phyloP scores from a whole-genome alignment of 1,284 basidiomycete species.

The Rhizoctonia solani region DNA sequence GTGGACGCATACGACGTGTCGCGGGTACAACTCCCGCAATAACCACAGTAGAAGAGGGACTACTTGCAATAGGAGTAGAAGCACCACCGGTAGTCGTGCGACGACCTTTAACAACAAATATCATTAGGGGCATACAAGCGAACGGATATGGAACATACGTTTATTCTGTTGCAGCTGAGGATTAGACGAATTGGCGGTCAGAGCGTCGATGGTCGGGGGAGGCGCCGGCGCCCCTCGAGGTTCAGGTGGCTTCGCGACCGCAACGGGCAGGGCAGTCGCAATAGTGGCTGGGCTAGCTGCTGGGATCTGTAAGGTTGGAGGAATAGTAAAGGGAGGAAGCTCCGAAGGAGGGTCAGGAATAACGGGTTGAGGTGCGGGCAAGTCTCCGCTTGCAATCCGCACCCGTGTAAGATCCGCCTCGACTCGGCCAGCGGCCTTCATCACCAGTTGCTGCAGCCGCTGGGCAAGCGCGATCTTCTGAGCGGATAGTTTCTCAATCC shows the following conservation, averaged over 20 bases:
- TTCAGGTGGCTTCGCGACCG: conserved; percentile 10
- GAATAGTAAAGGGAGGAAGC: conserved; percentile 27
- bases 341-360: conserved; percentile 40
- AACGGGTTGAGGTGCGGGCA: conserved; percentile 16
- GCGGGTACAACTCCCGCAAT: conserved; percentile 34
- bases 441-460: conserved; percentile 57
- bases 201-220: not conserved
- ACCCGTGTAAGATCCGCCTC: conserved; percentile 61
- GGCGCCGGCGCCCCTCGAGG: conserved; percentile 13
- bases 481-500: conserved; percentile 56
- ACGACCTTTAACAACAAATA: conserved; percentile 39
- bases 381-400: conserved; percentile 51
- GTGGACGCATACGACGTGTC: conserved; percentile 29
- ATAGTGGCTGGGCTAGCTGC: conserved; percentile 34
- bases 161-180: conserved; percentile 18
- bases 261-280: conserved; percentile 12
- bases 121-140: not conserved
- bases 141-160: not conserved
- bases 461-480: conserved; percentile 62
- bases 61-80: conserved; percentile 50
- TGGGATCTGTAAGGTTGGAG: conserved; percentile 31
- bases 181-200: conserved; percentile 33
- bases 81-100: conserved; percentile 46
- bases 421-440: conserved; percentile 57
- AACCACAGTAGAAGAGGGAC: conserved; percentile 41